Evolutionary conservation across 768 basidiomycete species (phyloP), one percentile per base, ranked within the genome.

Genomic region (Lactarius vividus): DNA sequence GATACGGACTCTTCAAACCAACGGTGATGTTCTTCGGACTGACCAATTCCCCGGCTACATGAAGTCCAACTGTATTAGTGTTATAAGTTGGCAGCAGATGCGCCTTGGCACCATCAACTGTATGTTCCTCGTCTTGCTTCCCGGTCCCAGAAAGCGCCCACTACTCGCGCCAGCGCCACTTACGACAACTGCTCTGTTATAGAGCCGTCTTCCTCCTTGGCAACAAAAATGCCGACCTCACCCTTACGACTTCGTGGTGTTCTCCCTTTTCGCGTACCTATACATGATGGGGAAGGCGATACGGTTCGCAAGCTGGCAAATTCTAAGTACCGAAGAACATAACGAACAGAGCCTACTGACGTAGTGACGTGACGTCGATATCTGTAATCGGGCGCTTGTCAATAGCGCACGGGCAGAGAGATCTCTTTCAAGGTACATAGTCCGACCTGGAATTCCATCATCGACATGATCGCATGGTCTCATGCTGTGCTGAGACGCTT

Each of bases 291-390:
- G 59, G 39, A 15, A 57, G 42, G 26, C 58, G 49, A 37, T 65
- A 65, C 42, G 59, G 59, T 61, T 33, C 31, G 58, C 15, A 49
- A 49, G 13, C 23, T 49, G 23, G 46, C n/a, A 5, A 11, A 9
- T 15, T 44, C 29, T 4, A 10, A 54, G n/a, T 7, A 8, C 2
- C 2, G 29, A 28, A 54, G 3, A 31, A 54, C 29, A 29, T 28
- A 29, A 54, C 15, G 20, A 18, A 29, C 23, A 8, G 23, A 20
- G 29, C 3, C 6, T 18, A 2, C 26, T 54, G 20, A 31, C 29
- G 33, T 46, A 66, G 65, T 9, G 65, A 66, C 15, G 61, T 66
- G 16, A 66, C 61, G 5, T 66, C 61, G 18, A 37, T 66, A n/a
- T 37, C 61, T 4, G 65, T 66, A n/a, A 49, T 57, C 56, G 61